Evolutionary conservation across 163 green algal species (phyloP), one percentile per base, ranked within the genome.

Genomic region (Volvox carteri): DNA sequence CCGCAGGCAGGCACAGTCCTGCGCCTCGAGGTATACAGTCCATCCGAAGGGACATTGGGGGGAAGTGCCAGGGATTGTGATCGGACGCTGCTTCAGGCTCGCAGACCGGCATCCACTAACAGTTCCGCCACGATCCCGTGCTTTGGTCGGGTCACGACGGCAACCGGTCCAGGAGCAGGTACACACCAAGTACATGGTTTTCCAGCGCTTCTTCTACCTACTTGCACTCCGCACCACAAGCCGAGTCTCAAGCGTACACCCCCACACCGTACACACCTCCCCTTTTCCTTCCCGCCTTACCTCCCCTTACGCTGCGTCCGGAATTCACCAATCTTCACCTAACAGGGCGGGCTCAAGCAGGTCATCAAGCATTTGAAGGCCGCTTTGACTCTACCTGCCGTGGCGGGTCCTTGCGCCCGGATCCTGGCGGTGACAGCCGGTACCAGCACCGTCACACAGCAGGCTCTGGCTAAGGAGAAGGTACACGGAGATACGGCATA

Each of bases 331-430:
- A 4, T 28, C 62, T 7, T 42, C 14, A 41, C 16, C 4, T 41
- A 48, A 5, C 75, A 92, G 89, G 89, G 89, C 1, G 89, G 89
- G 12, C 73, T 92, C n/a, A 92, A 92, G 33, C 56, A 88, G 12
- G 67, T 92, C 14, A 6, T 85, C 30, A 50, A 72, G 52, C 60
- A 88, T 42, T 41, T 92, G 0, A 81, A 80, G 41, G 62, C 60
- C 1, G 44, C 78, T 0, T 16, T 25, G 3, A 12, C 23, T 0
- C 37, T 90, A 25, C 21, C 75, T 4, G 28, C 78, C 1, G 56
- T 90, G 35, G 62, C 62, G 21, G 83, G 70, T 3, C 73, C 85
- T n/a, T 77, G 67, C 23, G 58, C 81, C 4, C 62, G 54, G 33
- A 86, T 90, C 75, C 54, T 92, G 78, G 48, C 77, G 21, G 42